phyloP scores from a whole-genome alignment of 495 filamentous ascomycete species.

The Xylona heveae region DNA sequence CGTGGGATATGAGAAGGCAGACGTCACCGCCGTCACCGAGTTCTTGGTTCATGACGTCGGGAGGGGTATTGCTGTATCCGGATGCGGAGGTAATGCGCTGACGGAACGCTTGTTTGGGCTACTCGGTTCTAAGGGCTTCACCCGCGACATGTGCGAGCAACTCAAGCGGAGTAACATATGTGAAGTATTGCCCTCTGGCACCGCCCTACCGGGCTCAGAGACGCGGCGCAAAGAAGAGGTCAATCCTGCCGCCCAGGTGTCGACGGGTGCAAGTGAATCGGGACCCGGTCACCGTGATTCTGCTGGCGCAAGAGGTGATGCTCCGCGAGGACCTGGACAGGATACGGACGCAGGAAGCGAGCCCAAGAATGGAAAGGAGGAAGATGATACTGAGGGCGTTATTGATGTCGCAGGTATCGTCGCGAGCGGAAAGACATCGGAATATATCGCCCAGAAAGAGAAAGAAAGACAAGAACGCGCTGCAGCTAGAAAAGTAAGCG shows the following conservation, averaged over 20 bases:
- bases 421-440: conserved; percentile 70
- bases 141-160: conserved; percentile 82
- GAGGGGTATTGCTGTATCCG: conserved; percentile 37
- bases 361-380: conserved; percentile 23
- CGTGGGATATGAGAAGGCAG: conserved; percentile 74
- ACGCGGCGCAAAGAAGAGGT: conserved; percentile 24
- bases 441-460: conserved; percentile 79
- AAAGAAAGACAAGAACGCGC: conserved; percentile 67
- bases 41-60: conserved; percentile 42
- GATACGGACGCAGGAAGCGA: conserved; percentile 22
- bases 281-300: conserved; percentile 14
- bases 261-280: conserved; percentile 25
- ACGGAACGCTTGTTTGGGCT: conserved; percentile 52
- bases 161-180: conserved; percentile 76
- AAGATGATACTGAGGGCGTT: conserved; percentile 54
- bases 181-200: conserved; percentile 59
- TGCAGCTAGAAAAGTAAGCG: conserved; percentile 32
- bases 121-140: conserved; percentile 47
- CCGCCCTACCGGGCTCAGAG: conserved; percentile 29
- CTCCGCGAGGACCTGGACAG: background rate
- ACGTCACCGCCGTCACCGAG: conserved; percentile 73
- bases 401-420: conserved; percentile 91
- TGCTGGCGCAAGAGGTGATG: conserved; percentile 22
- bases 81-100: conserved; percentile 73
- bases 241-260: conserved; percentile 37